A percentile compares a stretch with the other conserved stretches of the same genome.
These are phyloP conservation scores for Fusarium buharicum DNA, from an alignment of 2,329 filamentous ascomycete genomes.

Conservation along the genomic window DNA sequence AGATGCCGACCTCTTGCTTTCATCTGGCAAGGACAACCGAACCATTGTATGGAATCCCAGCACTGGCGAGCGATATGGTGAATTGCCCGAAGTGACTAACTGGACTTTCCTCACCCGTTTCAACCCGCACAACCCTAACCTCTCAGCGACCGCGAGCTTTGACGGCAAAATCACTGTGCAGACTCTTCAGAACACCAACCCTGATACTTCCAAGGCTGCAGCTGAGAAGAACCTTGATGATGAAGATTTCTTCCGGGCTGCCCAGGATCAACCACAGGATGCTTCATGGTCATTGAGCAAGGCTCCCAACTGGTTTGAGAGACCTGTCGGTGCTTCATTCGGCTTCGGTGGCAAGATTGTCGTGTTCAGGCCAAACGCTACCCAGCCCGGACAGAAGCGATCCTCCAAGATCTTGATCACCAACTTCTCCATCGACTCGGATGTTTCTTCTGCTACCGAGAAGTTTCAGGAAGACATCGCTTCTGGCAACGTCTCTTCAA, in stretches of 20 bases:
- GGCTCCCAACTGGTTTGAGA: slow-evolving; percentile 90
- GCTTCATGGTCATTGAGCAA: slow-evolving; percentile 87
- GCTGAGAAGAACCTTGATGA: slow-evolving; percentile 80
- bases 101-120: slow-evolving; percentile 98
- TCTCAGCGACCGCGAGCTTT: slow-evolving; percentile 95
- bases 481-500: slow-evolving; percentile 77
- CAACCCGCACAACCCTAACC: slow-evolving; percentile 90
- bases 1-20: slow-evolving; percentile 88
- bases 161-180: slow-evolving; percentile 96
- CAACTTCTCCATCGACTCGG: slow-evolving; percentile 87
- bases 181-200: slow-evolving; percentile 92
- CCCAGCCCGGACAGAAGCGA: slow-evolving; percentile 70
- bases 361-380: slow-evolving; percentile 70
- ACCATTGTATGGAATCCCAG: slow-evolving; percentile 97
- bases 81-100: slow-evolving; percentile 98
- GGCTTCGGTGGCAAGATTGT: slow-evolving; percentile 96
- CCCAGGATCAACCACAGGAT: slow-evolving; percentile 89
- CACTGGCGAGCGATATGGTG: slow-evolving; percentile 85
- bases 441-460: slow-evolving; percentile 83
- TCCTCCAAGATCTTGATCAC: slow-evolving; percentile 85
- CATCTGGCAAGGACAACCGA: slow-evolving; percentile 95
- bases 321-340: slow-evolving; percentile 87
- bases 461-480: slow-evolving; percentile 86
- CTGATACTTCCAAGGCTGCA: slow-evolving; percentile 73
- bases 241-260: slow-evolving; percentile 96